phyloP scores from a whole-genome alignment of 345 rosid species.

The Populus alba region DNA sequence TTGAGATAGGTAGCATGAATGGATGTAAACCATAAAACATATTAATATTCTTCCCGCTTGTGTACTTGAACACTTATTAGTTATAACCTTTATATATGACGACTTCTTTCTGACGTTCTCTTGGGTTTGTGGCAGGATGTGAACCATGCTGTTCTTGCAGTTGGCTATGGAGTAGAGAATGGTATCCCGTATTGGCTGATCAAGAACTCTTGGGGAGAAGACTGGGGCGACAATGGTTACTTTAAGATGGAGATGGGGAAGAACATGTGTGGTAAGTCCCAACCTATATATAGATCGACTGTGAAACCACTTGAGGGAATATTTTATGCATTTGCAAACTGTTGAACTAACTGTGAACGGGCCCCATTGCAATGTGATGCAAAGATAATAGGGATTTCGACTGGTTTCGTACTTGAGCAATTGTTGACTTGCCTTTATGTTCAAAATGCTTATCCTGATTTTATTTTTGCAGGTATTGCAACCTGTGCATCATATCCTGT shows the following conservation, averaged over 20 bases:
- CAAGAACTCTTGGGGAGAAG: slow-evolving; percentile 88
- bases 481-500: slow-evolving; percentile 90
- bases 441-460: background rate
- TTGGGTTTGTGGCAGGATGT: slow-evolving; percentile 59
- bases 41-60: too few species aligned
- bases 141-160: slow-evolving; percentile 95
- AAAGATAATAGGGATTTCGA: background rate
- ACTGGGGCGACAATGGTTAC: slow-evolving; percentile 82
- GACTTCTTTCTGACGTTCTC: background rate
- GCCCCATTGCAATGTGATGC: background rate
- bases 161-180: slow-evolving; percentile 84
- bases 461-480: slow-evolving; percentile 61
- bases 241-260: slow-evolving; percentile 95
- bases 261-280: slow-evolving; percentile 91
- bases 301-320: background rate
- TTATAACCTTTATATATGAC: background rate
- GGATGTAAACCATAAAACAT: background rate
- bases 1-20: background rate
- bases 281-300: background rate
- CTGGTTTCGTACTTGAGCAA: background rate
- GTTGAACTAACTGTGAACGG: too few species aligned
- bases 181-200: slow-evolving; percentile 85
- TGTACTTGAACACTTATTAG: too few species aligned
- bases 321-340: too few species aligned
- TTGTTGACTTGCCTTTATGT: background rate